Conservation (phyloP, 2,329 filamentous ascomycete genomes). For the Fusarium tjaetaba region DNA sequence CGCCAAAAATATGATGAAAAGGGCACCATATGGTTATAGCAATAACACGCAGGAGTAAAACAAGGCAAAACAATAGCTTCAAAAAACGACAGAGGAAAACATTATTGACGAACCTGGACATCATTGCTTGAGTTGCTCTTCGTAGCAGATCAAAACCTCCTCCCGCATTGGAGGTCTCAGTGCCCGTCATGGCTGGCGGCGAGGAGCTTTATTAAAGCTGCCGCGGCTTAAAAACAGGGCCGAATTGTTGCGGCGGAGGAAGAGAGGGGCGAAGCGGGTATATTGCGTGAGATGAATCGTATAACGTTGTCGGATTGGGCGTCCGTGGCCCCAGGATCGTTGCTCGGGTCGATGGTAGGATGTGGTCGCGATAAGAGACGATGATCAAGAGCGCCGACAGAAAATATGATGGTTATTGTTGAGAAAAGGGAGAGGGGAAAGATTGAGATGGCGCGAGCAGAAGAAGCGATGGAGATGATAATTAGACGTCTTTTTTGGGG, state of each 20-base stretch:
- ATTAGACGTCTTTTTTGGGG: conserved; percentile 44
- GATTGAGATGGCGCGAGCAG: conserved; percentile 34
- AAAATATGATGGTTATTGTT: conserved; percentile 35
- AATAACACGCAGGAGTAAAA: conserved; percentile 6
- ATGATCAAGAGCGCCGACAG: conserved; percentile 10
- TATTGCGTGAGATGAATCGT: conserved; percentile 33
- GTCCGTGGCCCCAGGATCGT: conserved; percentile 29
- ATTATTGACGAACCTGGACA: conserved; percentile 65
- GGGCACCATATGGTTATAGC: conserved; percentile 25
- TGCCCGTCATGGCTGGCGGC: conserved; percentile 61
- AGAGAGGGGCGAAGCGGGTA: conserved; percentile 35
- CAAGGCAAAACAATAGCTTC: conserved; percentile 3
- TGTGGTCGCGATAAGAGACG: conserved; percentile 16
- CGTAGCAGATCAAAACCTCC: conserved; percentile 66
- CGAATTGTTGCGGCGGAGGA: conserved; percentile 34
- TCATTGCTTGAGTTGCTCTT: conserved; percentile 70
- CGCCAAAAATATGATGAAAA: not conserved
- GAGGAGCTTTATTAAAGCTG: conserved; percentile 39
- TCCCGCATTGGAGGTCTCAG: conserved; percentile 56
- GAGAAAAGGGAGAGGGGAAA: conserved; percentile 31
- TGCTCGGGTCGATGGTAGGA: conserved; percentile 15
- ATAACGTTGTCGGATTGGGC: conserved; percentile 31
- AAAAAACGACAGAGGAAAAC: conserved; percentile 38
- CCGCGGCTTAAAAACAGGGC: conserved; percentile 37
- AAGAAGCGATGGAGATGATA: conserved; percentile 43